phyloP scores from a whole-genome alignment of 2,329 filamentous ascomycete genomes.

The Diaporthe caulivora region DNA sequence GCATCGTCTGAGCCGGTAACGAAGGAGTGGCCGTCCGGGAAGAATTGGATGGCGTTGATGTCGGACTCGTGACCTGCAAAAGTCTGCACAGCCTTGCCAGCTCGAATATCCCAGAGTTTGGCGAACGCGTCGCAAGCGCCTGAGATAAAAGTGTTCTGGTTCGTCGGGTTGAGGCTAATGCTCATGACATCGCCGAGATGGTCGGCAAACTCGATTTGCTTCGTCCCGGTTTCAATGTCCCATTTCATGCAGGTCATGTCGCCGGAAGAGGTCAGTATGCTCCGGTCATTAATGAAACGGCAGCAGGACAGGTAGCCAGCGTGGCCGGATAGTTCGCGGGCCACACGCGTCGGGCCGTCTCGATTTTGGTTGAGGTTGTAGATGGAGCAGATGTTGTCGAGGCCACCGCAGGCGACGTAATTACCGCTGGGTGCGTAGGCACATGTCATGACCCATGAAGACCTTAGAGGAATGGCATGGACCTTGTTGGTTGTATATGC shows the following conservation, averaged over 20 bases:
- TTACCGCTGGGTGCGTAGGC: constrained; percentile 98
- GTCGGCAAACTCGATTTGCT: constrained; percentile 98
- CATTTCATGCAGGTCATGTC: constrained; percentile 99
- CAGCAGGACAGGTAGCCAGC: constrained; percentile 98
- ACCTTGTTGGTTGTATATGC: constrained; percentile 99
- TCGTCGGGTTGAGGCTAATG: constrained; percentile 98
- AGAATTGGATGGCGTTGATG: constrained; percentile 99
- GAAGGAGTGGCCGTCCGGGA: constrained; percentile 98
- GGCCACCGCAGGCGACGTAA: constrained; percentile 97
- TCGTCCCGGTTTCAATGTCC: constrained; percentile 98
- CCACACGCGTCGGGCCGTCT: constrained; percentile 96
- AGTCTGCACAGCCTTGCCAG: constrained; percentile 97
- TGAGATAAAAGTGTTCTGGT: constrained; percentile 99
- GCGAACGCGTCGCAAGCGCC: constrained; percentile 98
- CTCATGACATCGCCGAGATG: constrained; percentile 99
- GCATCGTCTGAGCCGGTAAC: constrained; percentile 98
- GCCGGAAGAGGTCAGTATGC: constrained; percentile 96
- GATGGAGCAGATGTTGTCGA: constrained; percentile 99
- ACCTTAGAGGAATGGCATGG: constrained; percentile 95
- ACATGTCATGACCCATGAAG: constrained; percentile 99
- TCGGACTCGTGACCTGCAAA: constrained; percentile 99
- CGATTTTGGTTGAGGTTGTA: constrained; percentile 96
- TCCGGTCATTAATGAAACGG: constrained; percentile 97
- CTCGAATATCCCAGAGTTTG: constrained; percentile 98
- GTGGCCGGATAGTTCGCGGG: constrained; percentile 94